Conservation (phyloP, 2,329 filamentous ascomycete genomes). For the Fusarium sp. region DNA sequence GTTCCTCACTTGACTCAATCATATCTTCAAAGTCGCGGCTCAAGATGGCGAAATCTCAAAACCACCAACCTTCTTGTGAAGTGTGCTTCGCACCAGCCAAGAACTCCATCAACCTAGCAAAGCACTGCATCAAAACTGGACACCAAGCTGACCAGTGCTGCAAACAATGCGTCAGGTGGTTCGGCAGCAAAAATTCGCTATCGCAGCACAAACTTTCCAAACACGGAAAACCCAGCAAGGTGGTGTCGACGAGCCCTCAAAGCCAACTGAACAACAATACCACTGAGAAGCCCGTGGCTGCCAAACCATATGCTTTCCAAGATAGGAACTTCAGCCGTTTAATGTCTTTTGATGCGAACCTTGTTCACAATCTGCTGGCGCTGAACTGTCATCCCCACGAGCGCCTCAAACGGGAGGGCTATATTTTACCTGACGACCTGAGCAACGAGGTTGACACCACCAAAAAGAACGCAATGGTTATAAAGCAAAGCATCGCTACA, state of each 20-base stretch:
- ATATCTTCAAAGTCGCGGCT: too few relatives aligned
- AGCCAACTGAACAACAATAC: accelerated
- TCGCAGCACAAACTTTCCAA: conserved; percentile 3
- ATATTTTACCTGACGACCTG: background rate
- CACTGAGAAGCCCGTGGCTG: too few relatives aligned
- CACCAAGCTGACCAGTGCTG: conserved; percentile 2
- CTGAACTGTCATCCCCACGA: conserved; percentile 1
- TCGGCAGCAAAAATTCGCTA: background rate
- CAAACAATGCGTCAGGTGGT: conserved; percentile 7
- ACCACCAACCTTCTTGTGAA: too few relatives aligned
- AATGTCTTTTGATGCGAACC: background rate
- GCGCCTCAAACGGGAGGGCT: conserved; percentile 10
- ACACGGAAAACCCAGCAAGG: background rate
- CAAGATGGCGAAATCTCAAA: too few relatives aligned
- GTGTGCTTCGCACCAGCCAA: too few relatives aligned
- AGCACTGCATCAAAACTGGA: too few relatives aligned
- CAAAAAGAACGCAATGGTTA: background rate
- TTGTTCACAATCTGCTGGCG: background rate
- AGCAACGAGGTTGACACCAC: too few relatives aligned
- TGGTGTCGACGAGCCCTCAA: background rate
- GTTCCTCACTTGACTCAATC: too few relatives aligned
- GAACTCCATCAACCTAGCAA: too few relatives aligned
- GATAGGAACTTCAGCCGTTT: background rate
- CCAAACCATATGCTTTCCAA: background rate
- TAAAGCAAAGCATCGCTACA: background rate